Evolutionary conservation across 2,329 filamentous ascomycete species (phyloP), one percentile per base, ranked within the genome.

Genomic region (Aspergillus neoniger): DNA sequence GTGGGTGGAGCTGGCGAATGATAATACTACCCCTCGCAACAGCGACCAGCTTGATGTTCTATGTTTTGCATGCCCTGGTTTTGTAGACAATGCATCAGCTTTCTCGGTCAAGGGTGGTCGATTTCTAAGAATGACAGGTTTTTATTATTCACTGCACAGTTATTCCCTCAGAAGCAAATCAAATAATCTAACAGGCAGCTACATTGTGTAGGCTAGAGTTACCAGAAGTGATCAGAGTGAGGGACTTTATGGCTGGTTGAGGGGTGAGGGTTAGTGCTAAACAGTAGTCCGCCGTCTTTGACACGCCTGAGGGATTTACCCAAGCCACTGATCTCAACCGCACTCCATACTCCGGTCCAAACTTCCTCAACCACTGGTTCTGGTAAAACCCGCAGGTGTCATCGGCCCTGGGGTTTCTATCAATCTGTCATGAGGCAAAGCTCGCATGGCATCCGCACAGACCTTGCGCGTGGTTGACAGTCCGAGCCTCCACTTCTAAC

Each of bases 281-380:
- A 19, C 32, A 17, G 17, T 17, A 15, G 19, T 17, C 23, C 53
- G 23, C 21, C 39, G 23, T 30, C n/a, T 17, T 23, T n/a, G 10
- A 25, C 51, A 38, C 36, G 28, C 41, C 12, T 55, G 53, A 43
- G 53, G 53, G 41, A 55, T 55, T 55, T 55, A 55, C 39, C 53
- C 41, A 55, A 55, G 25, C 53, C 53, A 55, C 53, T 55, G 53
- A 55, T 55, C 53, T 55, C 53, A 47, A 44, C 30, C 39, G 15
- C 53, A 7, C 14, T 15, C 19, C 28, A 55, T 43, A 25, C 4
- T 32, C 53, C 14, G 25, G 19, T 17, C 53, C 53, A 44, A n/a
- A 3, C 3, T 36, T 10, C 53, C 43, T 8, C n/a, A 21, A 47
- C 30, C 17, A 55, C 7, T 55, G 53, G 53, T 21, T 55, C 41